Evolutionary conservation across 2,329 filamentous ascomycete genomes (phyloP).

Genomic region (Calonectria crousiana): DNA sequence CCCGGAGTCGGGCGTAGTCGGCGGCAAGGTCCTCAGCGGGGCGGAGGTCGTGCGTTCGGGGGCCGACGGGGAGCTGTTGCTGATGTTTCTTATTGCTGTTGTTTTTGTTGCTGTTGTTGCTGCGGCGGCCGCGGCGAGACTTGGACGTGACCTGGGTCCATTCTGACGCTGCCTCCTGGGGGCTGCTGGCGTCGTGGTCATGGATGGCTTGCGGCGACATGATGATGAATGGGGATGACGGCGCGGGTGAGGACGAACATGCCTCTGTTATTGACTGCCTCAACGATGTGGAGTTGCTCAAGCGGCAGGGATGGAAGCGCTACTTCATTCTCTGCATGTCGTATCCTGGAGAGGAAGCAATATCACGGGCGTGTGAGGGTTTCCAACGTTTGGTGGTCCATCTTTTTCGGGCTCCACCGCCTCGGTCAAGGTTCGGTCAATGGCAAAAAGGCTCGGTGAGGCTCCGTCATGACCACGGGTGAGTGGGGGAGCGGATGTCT

Average conservation of each 20-base stretch:
- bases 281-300: not conserved
- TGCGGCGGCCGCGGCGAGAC: slow-evolving; percentile 29
- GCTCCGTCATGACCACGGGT: not conserved
- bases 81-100: slow-evolving; percentile 10
- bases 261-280: not conserved
- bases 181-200: slow-evolving; percentile 1
- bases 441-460: not conserved
- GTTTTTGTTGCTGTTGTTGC: not conserved
- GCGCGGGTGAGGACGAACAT: not conserved
- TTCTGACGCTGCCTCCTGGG: slow-evolving; percentile 20
- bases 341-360: not conserved
- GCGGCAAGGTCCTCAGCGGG: slow-evolving; percentile 44
- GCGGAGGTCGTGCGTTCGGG: slow-evolving; percentile 31
- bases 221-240: not conserved
- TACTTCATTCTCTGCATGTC: no score
- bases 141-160: slow-evolving; percentile 45
- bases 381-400: not conserved
- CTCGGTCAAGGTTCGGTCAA: not conserved
- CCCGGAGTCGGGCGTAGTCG: slow-evolving; percentile 45
- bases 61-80: slow-evolving; percentile 21
- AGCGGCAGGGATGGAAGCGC: not conserved
- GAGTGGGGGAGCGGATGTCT: not conserved
- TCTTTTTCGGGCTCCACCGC: slow-evolving; percentile 1
- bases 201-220: slow-evolving; percentile 31
- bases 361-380: not conserved